A percentile compares a stretch with the other conserved stretches of the same genome.
These are phyloP conservation scores for Tanozyma kutaoensis DNA, from an alignment of 805 yeast species.

Conservation along the genomic window DNA sequence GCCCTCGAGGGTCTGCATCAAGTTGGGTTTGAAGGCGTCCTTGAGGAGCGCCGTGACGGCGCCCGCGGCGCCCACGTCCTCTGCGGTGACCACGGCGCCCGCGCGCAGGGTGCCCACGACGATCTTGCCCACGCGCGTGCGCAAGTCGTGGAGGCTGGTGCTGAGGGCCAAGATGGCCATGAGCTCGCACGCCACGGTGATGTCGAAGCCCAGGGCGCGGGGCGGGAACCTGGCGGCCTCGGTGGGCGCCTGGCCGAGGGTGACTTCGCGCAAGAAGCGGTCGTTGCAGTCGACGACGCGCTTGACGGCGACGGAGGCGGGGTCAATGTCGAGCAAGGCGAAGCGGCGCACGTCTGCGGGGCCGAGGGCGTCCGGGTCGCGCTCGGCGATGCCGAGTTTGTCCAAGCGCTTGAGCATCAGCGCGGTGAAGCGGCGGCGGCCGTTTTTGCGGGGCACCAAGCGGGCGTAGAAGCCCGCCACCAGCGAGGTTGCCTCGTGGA, in stretches of 20 bases:
- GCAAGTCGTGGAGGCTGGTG: slow-evolving; percentile 66
- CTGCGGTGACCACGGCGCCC: slow-evolving; percentile 83
- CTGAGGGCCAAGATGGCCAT: slow-evolving; percentile 93
- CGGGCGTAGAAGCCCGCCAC: slow-evolving; percentile 73
- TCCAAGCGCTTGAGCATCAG: slow-evolving; percentile 66
- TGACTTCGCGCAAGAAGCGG: slow-evolving; percentile 77
- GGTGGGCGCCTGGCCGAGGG: slow-evolving; percentile 85
- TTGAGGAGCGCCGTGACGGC: slow-evolving; percentile 89
- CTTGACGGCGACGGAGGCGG: slow-evolving; percentile 78
- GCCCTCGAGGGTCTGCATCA: slow-evolving; percentile 96
- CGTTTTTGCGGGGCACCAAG: slow-evolving; percentile 77
- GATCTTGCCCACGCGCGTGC: slow-evolving; percentile 76
- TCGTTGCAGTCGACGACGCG: slow-evolving; percentile 94
- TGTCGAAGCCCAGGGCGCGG: slow-evolving; percentile 86
- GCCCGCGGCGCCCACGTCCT: slow-evolving; percentile 92
- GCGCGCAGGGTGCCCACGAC: slow-evolving; percentile 70
- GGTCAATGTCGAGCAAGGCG: slow-evolving; percentile 81
- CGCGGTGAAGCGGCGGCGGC: slow-evolving; percentile 62
- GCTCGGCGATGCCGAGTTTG: slow-evolving; percentile 70
- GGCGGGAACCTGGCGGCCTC: slow-evolving; percentile 67
- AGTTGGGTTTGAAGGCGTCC: slow-evolving; percentile 91
- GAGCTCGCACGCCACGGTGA: slow-evolving; percentile 90
- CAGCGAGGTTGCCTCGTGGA: slow-evolving; percentile 79
- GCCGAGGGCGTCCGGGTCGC: slow-evolving; percentile 70
- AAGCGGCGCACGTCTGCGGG: slow-evolving; percentile 61